A percentile compares a stretch with the other conserved stretches of the same genome.
Evolutionary conservation across 441 rosid species (phyloP).

Genomic region (Eugenia klotzschiana): DNA sequence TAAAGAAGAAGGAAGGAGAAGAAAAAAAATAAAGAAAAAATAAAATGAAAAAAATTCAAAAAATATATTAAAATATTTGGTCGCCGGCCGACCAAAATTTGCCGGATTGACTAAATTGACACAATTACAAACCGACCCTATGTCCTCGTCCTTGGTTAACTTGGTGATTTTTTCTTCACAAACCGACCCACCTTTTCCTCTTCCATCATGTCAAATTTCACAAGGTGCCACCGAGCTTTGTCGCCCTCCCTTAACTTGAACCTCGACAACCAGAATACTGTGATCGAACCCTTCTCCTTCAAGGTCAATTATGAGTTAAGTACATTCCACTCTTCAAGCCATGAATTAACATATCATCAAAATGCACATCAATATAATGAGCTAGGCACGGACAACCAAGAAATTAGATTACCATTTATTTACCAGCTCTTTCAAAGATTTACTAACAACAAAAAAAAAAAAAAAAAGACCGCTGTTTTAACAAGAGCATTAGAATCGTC

Average conservation of each 20-base stretch:
- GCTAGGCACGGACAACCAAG: not conserved
- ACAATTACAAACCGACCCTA: no score
- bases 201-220: not conserved
- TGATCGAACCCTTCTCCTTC: not conserved
- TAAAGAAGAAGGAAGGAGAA: no score
- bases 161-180: not conserved
- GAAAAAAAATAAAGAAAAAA: no score
- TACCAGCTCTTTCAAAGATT: not conserved
- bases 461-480: not conserved
- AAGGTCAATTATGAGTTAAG: not conserved
- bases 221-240: not conserved
- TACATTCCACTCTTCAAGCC: not conserved
- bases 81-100: no score
- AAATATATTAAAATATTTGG: no score
- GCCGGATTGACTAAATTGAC: no score
- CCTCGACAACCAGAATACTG: not conserved
- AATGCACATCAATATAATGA: not conserved
- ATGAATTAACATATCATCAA: not conserved
- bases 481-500: not conserved
- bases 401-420: not conserved
- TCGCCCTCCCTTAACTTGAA: not conserved
- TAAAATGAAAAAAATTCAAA: no score
- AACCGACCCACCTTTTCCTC: not conserved
- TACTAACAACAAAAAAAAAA: not conserved
- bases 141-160: not conserved